These are phyloP conservation scores for Auxenochlorella pyrenoidosa DNA, from an alignment of 139 green algal genomes.

Conservation along the genomic window DNA sequence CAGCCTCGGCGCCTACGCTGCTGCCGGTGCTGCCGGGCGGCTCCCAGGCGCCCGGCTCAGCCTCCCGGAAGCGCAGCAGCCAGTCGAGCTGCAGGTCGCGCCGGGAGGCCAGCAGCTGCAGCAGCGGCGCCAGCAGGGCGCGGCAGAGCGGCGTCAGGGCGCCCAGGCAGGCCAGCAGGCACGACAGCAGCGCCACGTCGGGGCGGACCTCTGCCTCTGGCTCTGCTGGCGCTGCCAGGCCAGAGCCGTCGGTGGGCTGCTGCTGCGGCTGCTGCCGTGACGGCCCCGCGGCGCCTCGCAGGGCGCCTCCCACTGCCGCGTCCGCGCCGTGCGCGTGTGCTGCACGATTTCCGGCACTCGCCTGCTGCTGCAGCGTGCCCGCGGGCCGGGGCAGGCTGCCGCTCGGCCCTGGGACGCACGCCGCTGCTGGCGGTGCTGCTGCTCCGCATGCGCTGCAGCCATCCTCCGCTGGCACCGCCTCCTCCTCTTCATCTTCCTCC, in stretches of 20 bases:
- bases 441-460: not conserved
- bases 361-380: not conserved
- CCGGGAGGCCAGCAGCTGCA: not conserved
- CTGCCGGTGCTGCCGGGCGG: too few species aligned
- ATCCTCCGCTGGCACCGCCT: not conserved
- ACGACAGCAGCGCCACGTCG: not conserved
- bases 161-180: not conserved
- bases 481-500: not conserved
- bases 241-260: not conserved
- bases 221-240: not conserved
- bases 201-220: not conserved
- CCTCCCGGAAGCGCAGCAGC: slow-evolving; percentile 7
- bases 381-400: not conserved
- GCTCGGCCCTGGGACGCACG: not conserved
- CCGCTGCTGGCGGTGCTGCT: not conserved
- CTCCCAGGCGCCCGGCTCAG: not conserved
- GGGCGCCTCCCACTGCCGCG: not conserved
- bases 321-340: not conserved
- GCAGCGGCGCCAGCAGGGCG: not conserved
- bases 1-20: not conserved
- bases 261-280: not conserved
- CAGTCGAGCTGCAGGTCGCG: not conserved
- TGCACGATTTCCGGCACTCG: not conserved
- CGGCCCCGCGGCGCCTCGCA: not conserved
- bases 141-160: not conserved